A percentile compares a stretch with the other conserved stretches of the same genome.
phyloP scores from a whole-genome alignment of 768 basidiomycete species.

The Termitomyces sp. region DNA sequence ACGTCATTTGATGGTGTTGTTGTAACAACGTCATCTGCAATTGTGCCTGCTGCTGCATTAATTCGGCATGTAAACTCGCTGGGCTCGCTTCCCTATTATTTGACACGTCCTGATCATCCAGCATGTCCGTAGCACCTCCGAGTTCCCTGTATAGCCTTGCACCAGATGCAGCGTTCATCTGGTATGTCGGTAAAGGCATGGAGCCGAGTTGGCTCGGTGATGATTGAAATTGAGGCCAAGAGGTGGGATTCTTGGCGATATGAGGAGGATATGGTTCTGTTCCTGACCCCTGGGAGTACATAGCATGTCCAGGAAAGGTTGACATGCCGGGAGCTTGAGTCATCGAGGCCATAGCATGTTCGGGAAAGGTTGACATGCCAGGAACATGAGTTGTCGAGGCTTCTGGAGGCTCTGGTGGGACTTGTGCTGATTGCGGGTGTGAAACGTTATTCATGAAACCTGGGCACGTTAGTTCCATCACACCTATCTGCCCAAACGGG shows the following conservation, averaged over 20 bases:
- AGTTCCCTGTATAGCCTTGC: background rate
- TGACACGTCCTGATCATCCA: background rate
- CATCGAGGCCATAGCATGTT: background rate
- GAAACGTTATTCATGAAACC: background rate
- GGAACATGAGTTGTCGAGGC: background rate
- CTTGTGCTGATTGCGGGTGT: background rate
- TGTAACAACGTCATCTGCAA: background rate
- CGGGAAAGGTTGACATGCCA: background rate
- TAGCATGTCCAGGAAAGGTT: background rate
- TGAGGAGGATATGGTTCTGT: background rate
- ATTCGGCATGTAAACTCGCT: background rate
- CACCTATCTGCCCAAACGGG: background rate
- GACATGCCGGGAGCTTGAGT: background rate
- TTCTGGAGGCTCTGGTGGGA: background rate
- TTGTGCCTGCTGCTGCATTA: background rate
- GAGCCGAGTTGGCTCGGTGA: background rate
- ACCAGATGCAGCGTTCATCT: no score
- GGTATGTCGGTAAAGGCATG: background rate
- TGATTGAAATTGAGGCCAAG: background rate
- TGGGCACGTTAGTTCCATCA: background rate
- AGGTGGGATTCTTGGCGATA: background rate
- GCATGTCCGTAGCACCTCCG: background rate
- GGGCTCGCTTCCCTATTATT: background rate
- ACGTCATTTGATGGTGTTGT: background rate
- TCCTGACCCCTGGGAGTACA: background rate